Percentiles rank a stretch among this genome's conserved stretches.
Conservation (phyloP, 169 alveolate species). For the Ichthyophthirius multifiliis region DNA sequence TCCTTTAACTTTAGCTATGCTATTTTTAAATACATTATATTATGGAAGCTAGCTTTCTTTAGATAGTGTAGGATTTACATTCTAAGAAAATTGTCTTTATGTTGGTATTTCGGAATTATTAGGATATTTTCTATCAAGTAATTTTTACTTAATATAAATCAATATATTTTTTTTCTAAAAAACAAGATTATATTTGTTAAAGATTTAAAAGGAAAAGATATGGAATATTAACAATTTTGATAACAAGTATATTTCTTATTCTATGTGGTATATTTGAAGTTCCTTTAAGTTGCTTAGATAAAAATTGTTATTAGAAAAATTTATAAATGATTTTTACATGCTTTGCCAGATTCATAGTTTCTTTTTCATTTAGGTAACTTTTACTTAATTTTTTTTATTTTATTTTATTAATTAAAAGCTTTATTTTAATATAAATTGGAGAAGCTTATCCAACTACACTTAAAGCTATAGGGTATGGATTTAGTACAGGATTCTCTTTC, state of each 20-base stretch:
- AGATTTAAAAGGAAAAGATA: not conserved
- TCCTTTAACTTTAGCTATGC: not conserved
- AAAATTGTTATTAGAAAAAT: not conserved
- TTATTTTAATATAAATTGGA: not conserved
- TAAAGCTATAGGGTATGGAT: not conserved
- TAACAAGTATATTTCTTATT: not conserved
- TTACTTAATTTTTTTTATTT: not conserved
- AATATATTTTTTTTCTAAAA: not conserved
- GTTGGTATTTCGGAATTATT: not conserved
- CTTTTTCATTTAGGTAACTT: conserved; percentile 1
- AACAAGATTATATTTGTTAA: not conserved
- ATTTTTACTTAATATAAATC: not conserved
- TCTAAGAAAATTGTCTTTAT: not conserved
- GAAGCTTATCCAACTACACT: not conserved
- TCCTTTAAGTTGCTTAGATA: not conserved
- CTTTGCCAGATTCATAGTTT: not conserved
- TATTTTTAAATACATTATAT: not conserved
- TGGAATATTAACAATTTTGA: not conserved
- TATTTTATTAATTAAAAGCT: not conserved
- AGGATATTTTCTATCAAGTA: not conserved
- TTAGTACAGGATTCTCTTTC: not conserved
- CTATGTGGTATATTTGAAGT: not conserved
- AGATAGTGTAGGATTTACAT: not conserved
- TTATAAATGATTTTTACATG: not conserved
- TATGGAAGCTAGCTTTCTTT: not conserved